phyloP scores from a whole-genome alignment of 2,329 filamentous ascomycete genomes.

The Camillea tinctor region DNA sequence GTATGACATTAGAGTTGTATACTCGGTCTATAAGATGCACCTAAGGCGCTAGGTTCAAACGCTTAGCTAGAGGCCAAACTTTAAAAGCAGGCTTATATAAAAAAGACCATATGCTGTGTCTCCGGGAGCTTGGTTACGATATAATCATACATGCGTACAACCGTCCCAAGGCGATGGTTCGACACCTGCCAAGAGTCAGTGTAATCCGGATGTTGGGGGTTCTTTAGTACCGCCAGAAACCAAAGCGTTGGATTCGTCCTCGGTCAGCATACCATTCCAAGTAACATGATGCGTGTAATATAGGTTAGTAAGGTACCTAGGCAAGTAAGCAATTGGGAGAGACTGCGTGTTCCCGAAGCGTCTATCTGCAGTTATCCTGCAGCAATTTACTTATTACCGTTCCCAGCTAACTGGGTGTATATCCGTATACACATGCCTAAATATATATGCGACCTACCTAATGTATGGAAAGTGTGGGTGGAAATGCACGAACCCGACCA shows the following conservation, averaged over 20 bases:
- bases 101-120: neutral
- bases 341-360: neutral
- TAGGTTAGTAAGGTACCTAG: neutral
- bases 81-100: neutral
- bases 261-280: neutral
- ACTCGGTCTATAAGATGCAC: too few species aligned
- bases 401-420: neutral
- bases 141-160: neutral
- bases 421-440: too few species aligned
- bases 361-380: neutral
- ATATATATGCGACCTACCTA: too few species aligned
- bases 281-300: neutral
- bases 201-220: neutral
- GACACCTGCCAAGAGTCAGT: neutral
- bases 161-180: neutral
- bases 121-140: neutral
- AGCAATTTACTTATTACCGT: neutral
- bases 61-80: too few species aligned
- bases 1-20: too few species aligned
- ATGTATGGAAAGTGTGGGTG: too few species aligned
- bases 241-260: neutral
- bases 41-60: too few species aligned
- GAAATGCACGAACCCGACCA: too few species aligned
- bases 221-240: neutral
- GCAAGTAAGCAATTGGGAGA: too few species aligned